Percentiles rank a stretch among this genome's conserved stretches.
phyloP scores from a whole-genome alignment of 2,329 filamentous ascomycete species.

The Chaetothyriales sp. region DNA sequence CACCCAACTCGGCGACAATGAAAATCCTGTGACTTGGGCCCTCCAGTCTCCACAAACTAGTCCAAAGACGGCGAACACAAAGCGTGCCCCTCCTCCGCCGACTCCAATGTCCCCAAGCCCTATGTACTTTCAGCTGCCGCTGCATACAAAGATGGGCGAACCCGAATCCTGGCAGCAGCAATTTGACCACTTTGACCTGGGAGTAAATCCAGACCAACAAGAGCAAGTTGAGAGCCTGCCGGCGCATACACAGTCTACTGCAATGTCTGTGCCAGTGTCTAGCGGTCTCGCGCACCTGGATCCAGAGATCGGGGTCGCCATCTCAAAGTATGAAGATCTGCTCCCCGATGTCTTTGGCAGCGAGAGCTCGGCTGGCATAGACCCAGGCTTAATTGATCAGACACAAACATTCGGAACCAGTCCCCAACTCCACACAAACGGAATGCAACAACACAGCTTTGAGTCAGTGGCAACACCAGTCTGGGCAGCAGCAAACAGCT shows the following conservation, averaged over 20 bases:
- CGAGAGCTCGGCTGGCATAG: neutral
- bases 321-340: conserved; percentile 2
- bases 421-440: neutral
- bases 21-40: neutral
- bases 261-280: neutral
- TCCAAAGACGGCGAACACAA: neutral
- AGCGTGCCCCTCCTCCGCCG: conserved; percentile 17
- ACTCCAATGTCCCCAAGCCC: conserved; percentile 32
- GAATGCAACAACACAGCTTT: neutral
- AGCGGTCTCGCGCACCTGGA: neutral
- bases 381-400: conserved; percentile 1
- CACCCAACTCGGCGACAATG: neutral
- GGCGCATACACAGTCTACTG: neutral
- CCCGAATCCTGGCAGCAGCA: conserved; percentile 39
- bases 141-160: conserved; percentile 25
- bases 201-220: neutral
- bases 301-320: neutral
- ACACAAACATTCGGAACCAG: neutral
- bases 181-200: conserved; percentile 37
- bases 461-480: neutral
- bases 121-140: conserved; percentile 37
- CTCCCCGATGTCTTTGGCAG: neutral
- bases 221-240: neutral
- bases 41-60: neutral
- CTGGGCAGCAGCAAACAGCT: conserved; percentile 6